phyloP scores from a whole-genome alignment of 176 grass and related monocot genomes.

The Avena insularis region DNA sequence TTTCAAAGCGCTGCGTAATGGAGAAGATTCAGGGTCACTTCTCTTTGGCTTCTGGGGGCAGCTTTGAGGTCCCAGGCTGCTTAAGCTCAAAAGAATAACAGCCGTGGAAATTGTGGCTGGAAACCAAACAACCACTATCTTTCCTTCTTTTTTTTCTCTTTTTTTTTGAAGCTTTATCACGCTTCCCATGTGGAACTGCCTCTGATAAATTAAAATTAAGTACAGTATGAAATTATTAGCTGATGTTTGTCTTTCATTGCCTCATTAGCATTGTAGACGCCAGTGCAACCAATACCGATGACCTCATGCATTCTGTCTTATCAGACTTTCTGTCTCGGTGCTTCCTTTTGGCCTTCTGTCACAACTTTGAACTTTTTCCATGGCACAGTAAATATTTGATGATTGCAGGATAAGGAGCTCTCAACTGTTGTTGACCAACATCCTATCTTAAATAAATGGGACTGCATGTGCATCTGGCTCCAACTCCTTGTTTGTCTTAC shows the following conservation, averaged over 20 bases:
- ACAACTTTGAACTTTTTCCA: background rate
- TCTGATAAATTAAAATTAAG: background rate
- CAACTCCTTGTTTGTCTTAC: background rate
- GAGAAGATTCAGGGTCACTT: background rate
- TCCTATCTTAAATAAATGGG: background rate
- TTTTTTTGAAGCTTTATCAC: background rate
- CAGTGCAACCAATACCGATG: background rate
- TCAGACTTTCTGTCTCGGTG: background rate
- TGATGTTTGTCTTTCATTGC: background rate
- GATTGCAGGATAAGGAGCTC: background rate
- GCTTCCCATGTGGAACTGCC: background rate
- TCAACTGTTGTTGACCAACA: conserved; percentile 6
- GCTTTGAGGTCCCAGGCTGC: background rate
- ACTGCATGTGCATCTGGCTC: background rate
- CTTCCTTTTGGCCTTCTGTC: conserved; percentile 8
- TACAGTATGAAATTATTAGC: background rate
- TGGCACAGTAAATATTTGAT: background rate
- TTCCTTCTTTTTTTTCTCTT: background rate
- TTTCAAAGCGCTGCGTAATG: background rate
- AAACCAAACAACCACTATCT: background rate
- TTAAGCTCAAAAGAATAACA: background rate
- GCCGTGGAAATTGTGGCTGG: background rate
- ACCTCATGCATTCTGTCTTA: background rate
- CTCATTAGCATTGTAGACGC: background rate
- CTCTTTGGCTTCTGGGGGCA: background rate